Evolutionary conservation across 148 eudicot genomes (phyloP), one percentile per base, ranked within the genome.

Genomic region (Amaranthus palmeri): DNA sequence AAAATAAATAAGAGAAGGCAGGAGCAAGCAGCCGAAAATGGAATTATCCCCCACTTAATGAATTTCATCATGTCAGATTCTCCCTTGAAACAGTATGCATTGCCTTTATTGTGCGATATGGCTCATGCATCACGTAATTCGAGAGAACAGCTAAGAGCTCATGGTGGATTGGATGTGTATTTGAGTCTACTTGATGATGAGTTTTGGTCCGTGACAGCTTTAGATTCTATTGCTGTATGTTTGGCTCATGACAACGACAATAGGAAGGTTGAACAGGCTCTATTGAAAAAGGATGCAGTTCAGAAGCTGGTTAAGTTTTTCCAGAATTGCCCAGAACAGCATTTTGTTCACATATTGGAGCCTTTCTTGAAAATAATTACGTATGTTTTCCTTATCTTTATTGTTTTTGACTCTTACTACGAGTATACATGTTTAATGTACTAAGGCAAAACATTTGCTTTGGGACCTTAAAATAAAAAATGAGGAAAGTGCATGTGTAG

Each of bases 121-220:
- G 99, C 97, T n/a, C 97, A 91, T 83, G 99, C 99, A 61, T 92
- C 99, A 77, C 97, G 99, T 66, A 92, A 90, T 74, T 92, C 99
- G 61, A 88, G 99, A 68, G 99, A 95, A 75, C 99, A 95, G 57
- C 76, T 95, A 69, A 81, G 97, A 76, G 97, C 99, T 66, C 99
- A 95, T 77, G 99, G 97, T 76, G 99, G 99, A 12, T 78, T 95
- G 72, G 99, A 95, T 81, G 99, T 95, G 18, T 95, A 95, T 77
- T 68, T 95, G 51, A 90, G 96, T 79, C 82, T 95, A 62, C 99
- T 95, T 76, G 96, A 95, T 83, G 97, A 95, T 61, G 86, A 88
- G 54, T 61, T 90, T 54, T 95, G 99, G 99, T 95, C 99, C 10
- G 99, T 88, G 65, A 92, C 96, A 42, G 96, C 99, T 67, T 83